phyloP scores from a whole-genome alignment of 805 yeast genomes.

The Metschnikowia proteae region DNA sequence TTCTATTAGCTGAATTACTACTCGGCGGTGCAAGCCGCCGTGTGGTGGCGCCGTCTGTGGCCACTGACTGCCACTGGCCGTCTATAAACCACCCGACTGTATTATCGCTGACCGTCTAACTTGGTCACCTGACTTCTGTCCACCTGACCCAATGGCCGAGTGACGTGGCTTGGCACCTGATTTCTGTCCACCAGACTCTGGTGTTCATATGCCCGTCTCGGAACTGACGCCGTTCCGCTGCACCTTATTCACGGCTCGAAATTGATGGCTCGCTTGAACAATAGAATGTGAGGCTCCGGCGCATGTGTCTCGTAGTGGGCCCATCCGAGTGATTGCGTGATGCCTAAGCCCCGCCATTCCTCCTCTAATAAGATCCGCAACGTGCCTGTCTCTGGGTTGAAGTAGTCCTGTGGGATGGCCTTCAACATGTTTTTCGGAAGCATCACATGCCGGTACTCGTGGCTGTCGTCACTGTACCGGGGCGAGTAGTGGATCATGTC shows the following conservation, averaged over 20 bases:
- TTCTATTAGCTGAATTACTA: too few species aligned
- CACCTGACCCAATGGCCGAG: too few species aligned
- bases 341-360: constrained; percentile 98
- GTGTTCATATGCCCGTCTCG: too few species aligned
- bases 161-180: too few species aligned
- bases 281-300: constrained; percentile 95
- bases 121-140: too few species aligned
- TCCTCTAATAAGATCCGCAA: constrained; percentile 86
- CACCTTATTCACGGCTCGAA: constrained; percentile 38
- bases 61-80: too few species aligned
- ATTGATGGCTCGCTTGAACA: constrained; percentile 67
- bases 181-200: too few species aligned
- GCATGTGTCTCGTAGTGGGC: constrained; percentile 96
- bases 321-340: constrained; percentile 97
- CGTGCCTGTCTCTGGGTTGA: constrained; percentile 91
- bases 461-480: constrained; percentile 85
- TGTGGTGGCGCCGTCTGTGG: too few species aligned
- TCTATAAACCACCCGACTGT: too few species aligned
- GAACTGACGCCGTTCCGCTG: too few species aligned
- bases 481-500: constrained; percentile 94
- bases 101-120: too few species aligned
- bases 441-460: constrained; percentile 95
- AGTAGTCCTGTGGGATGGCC: constrained; percentile 90
- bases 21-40: too few species aligned
- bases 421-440: constrained; percentile 94